These are phyloP conservation scores for Aspergillus ustus DNA, from an alignment of 2,329 filamentous ascomycete species.

Conservation along the genomic window DNA sequence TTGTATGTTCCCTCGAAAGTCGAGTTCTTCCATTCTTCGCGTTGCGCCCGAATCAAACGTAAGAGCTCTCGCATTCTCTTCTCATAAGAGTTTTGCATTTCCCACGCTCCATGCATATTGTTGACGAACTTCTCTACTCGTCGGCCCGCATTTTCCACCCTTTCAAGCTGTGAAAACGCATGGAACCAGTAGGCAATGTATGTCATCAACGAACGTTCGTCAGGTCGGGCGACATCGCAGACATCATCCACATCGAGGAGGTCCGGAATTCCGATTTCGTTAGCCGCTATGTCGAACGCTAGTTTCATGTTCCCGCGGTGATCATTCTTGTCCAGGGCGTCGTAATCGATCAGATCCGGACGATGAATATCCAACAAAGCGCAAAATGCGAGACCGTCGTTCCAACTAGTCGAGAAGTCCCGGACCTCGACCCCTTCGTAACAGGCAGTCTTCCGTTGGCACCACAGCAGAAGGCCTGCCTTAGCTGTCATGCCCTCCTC, in stretches of 20 bases:
- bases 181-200: conserved; percentile 99
- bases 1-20: conserved; percentile 89
- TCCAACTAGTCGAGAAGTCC: conserved; percentile 96
- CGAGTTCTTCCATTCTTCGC: conserved; percentile 75
- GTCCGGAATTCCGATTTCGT: conserved; percentile 96
- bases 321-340: conserved; percentile 89
- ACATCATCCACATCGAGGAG: conserved; percentile 97
- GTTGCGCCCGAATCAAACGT: conserved; percentile 72
- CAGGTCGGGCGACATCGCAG: conserved; percentile 92
- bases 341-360: conserved; percentile 96
- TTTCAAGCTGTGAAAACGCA: conserved; percentile 98
- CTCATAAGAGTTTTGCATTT: conserved; percentile 98
- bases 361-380: conserved; percentile 95
- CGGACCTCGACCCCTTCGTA: conserved; percentile 96
- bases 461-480: conserved; percentile 93
- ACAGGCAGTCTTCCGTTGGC: conserved; percentile 96
- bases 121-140: conserved; percentile 98
- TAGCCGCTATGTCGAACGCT: conserved; percentile 92
- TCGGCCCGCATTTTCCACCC: conserved; percentile 94
- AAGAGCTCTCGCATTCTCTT: conserved; percentile 84
- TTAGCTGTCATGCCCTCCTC: conserved; percentile 97
- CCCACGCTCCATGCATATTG: conserved; percentile 99
- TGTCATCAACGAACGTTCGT: conserved; percentile 97
- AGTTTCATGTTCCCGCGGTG: conserved; percentile 97
- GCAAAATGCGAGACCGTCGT: conserved; percentile 95